Evolutionary conservation across 108 stramenopile genomes (phyloP), one percentile per base, ranked within the genome.

Genomic region (Aurantiochytrium sp.): DNA sequence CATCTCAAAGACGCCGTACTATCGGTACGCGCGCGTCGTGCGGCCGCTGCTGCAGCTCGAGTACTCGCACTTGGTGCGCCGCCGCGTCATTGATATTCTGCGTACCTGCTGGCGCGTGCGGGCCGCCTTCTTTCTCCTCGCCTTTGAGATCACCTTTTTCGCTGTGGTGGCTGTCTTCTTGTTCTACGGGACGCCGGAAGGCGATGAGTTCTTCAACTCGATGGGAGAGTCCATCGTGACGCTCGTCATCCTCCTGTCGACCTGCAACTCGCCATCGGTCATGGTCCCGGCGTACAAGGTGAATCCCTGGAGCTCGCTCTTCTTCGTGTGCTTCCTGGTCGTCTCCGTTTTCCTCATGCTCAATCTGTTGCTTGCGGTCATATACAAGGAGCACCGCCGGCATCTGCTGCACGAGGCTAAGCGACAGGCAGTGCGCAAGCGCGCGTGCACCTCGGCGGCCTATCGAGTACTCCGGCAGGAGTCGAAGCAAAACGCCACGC

Each of bases 311-410:
- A 21, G 34, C 54, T 4, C 88, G 1, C 24, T 88, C 10, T 88
- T 85, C 55, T 88, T 88, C 32, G 88, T 88, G 21, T 37, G 21
- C 15, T 88, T 36, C 30, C 52, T 88, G 36, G 37, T 55, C 36
- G 81, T 88, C 42, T 87, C 86, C 27, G 86, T 88, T 3, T 88
- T 87, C 73, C 68, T 88, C 39, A 86, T 88, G 54, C 36, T 88
- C 39, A 88, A 88, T 50, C 39, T 88, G 86, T 4, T 85, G 15
- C 54, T 88, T 4, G 88, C 88, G 17, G 88, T 88, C 31, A 30
- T 42, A 4, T 86, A 86, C 27, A 39, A 27, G 19, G 73, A 81
- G 73, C 73, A 81, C 32, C 73, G 73, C 17, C 39, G 73, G 12
- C 73, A 81, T 48, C 45, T 81, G 12, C 12, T 48, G 45, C 45